Conservation (phyloP, 1,284 basidiomycete genomes). For the Cutaneotrichosporon sp. region DNA sequence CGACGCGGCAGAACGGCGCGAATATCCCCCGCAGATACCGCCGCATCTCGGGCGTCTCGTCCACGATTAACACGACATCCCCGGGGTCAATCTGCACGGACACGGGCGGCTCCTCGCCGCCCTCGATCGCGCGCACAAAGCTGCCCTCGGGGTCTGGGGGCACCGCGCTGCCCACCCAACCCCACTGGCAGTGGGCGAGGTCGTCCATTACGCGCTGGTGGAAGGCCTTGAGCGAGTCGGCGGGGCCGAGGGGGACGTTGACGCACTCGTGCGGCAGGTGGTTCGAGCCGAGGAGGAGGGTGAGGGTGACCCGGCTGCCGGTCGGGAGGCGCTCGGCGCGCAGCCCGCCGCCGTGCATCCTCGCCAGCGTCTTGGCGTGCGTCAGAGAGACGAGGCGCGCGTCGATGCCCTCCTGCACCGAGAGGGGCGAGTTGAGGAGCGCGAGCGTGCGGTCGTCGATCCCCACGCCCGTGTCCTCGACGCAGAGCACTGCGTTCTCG, state of each 20-base stretch:
- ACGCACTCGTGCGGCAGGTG: background rate
- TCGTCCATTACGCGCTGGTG: slow-evolving; percentile 1
- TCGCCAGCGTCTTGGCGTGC: background rate
- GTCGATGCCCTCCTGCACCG: background rate
- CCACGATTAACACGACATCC: background rate
- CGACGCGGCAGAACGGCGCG: slow-evolving; percentile 50
- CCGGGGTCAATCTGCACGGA: background rate
- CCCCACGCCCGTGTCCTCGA: slow-evolving; percentile 54
- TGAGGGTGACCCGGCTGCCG: background rate
- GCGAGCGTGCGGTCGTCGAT: slow-evolving; percentile 26
- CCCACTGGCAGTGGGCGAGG: slow-evolving; percentile 2
- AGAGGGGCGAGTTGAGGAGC: background rate
- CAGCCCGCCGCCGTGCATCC: background rate
- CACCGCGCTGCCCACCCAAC: background rate
- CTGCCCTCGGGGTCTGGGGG: background rate
- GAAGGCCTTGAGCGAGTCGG: background rate
- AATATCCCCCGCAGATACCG: slow-evolving; percentile 49
- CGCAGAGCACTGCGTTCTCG: slow-evolving; percentile 37
- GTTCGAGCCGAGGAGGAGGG: background rate
- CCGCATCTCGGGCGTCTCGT: slow-evolving; percentile 30
- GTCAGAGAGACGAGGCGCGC: background rate
- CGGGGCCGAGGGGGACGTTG: background rate
- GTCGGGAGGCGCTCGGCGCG: background rate
- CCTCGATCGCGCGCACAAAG: background rate
- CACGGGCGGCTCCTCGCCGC: background rate